Conservation (phyloP, 352 stramenopile species). For the Pythium aristosporum region DNA sequence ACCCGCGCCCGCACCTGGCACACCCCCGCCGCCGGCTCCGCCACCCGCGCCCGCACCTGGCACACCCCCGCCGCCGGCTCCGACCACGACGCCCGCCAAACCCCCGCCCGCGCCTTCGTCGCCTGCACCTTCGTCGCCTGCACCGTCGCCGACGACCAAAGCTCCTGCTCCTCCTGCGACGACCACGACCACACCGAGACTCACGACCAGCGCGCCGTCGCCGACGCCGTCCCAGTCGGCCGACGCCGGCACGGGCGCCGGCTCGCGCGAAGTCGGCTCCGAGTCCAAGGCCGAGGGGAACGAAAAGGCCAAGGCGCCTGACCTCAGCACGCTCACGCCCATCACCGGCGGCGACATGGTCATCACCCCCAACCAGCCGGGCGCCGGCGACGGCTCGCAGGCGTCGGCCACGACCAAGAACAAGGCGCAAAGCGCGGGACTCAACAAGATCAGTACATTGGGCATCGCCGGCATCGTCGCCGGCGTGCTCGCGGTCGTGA, state of each 20-base stretch:
- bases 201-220: constrained; percentile 29
- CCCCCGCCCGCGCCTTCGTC: not conserved
- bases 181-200: constrained; percentile 6
- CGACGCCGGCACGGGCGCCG: constrained; percentile 1
- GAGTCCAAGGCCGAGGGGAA: constrained; percentile 19
- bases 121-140: constrained; percentile 11
- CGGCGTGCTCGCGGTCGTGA: constrained; percentile 43
- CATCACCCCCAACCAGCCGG: not conserved
- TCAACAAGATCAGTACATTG: constrained; percentile 17
- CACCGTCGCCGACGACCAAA: constrained; percentile 16
- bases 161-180: constrained; percentile 21
- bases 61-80: too few species aligned
- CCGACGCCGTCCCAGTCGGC: not conserved
- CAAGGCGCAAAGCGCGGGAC: constrained; percentile 9
- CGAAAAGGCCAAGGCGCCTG: constrained; percentile 3
- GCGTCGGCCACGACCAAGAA: constrained; percentile 14
- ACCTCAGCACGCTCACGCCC: constrained; percentile 11
- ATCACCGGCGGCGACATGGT: constrained; percentile 2
- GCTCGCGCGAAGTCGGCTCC: constrained; percentile 17
- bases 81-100: too few species aligned
- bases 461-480: constrained; percentile 41
- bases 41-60: too few species aligned
- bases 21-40: too few species aligned
- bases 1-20: too few species aligned
- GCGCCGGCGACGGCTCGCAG: constrained; percentile 2